Percentiles rank a stretch among this genome's conserved stretches.
phyloP scores from a whole-genome alignment of 139 green algal genomes.

The Chlorella sp. region DNA sequence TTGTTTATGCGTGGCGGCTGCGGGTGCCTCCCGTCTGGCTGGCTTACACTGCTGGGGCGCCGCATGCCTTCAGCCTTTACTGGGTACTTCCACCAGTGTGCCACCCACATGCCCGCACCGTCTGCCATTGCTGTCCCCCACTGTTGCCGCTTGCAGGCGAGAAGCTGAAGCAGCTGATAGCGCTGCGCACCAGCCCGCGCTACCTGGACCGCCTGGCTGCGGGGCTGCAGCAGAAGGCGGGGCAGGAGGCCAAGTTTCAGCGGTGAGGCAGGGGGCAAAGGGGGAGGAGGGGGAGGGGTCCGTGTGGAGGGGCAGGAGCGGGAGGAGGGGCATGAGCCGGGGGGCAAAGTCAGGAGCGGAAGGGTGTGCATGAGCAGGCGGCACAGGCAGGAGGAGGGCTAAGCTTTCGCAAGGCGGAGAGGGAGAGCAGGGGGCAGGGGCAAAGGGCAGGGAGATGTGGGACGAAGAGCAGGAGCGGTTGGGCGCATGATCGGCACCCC shows the following conservation, averaged over 20 bases:
- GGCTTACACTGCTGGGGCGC: neutral
- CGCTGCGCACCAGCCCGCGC: conserved; percentile 19
- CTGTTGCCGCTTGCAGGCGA: neutral
- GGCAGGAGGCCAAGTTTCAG: conserved; percentile 42
- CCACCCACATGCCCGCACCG: neutral
- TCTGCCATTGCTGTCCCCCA: neutral
- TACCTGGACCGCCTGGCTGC: conserved; percentile 34
- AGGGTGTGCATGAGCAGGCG: too few relatives aligned
- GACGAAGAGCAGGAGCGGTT: too few relatives aligned
- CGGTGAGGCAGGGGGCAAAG: neutral
- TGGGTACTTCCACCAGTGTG: neutral
- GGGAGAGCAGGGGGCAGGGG: too few relatives aligned
- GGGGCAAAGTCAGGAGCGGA: too few relatives aligned
- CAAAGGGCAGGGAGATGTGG: too few relatives aligned
- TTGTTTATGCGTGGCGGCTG: neutral
- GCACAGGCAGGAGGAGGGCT: too few relatives aligned
- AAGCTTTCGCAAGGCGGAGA: too few relatives aligned
- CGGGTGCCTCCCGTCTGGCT: neutral
- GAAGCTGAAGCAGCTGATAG: conserved; percentile 29
- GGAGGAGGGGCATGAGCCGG: too few relatives aligned
- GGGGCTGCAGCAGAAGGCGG: conserved; percentile 16
- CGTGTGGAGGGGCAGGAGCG: neutral
- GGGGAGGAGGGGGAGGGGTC: neutral
- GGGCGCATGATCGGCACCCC: too few relatives aligned
- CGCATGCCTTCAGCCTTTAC: neutral